Percentiles rank a stretch among this genome's conserved stretches.
These are phyloP conservation scores for Aspergillus fructus DNA, from an alignment of 2,329 filamentous ascomycete species.

Conservation along the genomic window DNA sequence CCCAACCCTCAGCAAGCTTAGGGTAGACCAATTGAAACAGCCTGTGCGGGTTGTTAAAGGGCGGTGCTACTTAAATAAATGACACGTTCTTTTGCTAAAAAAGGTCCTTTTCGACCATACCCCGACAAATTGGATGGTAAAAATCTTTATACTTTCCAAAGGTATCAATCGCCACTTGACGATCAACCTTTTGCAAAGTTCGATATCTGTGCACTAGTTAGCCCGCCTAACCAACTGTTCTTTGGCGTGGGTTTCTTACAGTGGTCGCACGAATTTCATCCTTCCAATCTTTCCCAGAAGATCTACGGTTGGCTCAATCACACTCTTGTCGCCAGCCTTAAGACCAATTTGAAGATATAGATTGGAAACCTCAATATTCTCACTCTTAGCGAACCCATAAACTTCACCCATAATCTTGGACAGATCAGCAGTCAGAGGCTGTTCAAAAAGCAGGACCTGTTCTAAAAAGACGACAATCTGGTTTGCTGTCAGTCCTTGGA, in stretches of 20 bases:
- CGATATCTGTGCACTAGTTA: slow-evolving; percentile 49
- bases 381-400: slow-evolving; percentile 71
- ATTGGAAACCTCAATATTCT: slow-evolving; percentile 82
- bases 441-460: slow-evolving; percentile 66
- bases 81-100: slow-evolving; percentile 43
- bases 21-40: neutral
- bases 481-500: slow-evolving; percentile 75
- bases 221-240: neutral
- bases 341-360: slow-evolving; percentile 80
- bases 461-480: slow-evolving; percentile 92
- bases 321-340: slow-evolving; percentile 66
- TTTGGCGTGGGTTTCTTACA: slow-evolving; percentile 51
- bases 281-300: slow-evolving; percentile 79
- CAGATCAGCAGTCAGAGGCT: slow-evolving; percentile 62
- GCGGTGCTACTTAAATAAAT: neutral
- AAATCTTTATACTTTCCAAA: slow-evolving; percentile 88
- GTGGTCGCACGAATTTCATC: slow-evolving; percentile 94
- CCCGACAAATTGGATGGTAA: slow-evolving; percentile 90
- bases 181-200: slow-evolving; percentile 71
- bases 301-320: slow-evolving; percentile 70
- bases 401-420: slow-evolving; percentile 70
- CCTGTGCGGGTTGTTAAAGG: neutral
- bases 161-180: slow-evolving; percentile 71
- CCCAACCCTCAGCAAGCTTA: neutral
- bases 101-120: slow-evolving; percentile 84